Conservation (phyloP, 108 stramenopile species). For the Skeletonema costatum region DNA sequence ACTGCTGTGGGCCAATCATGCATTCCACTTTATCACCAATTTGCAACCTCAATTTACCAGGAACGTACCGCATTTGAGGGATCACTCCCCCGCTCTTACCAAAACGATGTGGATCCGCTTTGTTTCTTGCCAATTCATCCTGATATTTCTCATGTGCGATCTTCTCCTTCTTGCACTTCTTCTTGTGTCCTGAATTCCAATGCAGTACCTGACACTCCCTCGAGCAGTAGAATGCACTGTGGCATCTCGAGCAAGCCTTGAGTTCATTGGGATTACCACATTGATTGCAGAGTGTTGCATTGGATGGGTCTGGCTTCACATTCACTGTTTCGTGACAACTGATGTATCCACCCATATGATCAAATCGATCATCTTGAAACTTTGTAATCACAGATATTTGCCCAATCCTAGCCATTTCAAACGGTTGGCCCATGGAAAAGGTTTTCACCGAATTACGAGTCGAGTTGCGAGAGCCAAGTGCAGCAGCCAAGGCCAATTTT, state of each 20-base stretch:
- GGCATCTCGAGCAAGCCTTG: conserved; percentile 19
- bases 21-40: conserved; percentile 24
- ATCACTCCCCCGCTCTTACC: background rate
- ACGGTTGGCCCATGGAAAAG: background rate
- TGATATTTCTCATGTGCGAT: conserved; percentile 13
- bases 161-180: conserved; percentile 35
- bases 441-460: conserved; percentile 4
- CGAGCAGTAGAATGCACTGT: conserved; percentile 23
- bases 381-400: conserved; percentile 2
- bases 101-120: conserved; percentile 16
- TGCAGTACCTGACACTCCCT: conserved; percentile 12
- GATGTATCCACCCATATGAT: conserved; percentile 2
- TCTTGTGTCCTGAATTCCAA: conserved; percentile 16
- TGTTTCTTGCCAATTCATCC: conserved; percentile 2
- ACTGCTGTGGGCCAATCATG: conserved; percentile 8
- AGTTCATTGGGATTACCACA: conserved; percentile 25
- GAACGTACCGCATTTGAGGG: background rate
- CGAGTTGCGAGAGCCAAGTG: conserved; percentile 3
- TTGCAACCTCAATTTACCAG: conserved; percentile 15
- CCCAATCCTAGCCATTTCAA: conserved; percentile 1
- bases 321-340: conserved; percentile 14
- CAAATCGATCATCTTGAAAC: conserved; percentile 9
- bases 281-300: conserved; percentile 21
- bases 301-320: conserved; percentile 24
- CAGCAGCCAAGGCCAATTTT: conserved; percentile 13